phyloP scores from a whole-genome alignment of 192 early-diverging fungal species.

The Rhizoclosmatium sp. region DNA sequence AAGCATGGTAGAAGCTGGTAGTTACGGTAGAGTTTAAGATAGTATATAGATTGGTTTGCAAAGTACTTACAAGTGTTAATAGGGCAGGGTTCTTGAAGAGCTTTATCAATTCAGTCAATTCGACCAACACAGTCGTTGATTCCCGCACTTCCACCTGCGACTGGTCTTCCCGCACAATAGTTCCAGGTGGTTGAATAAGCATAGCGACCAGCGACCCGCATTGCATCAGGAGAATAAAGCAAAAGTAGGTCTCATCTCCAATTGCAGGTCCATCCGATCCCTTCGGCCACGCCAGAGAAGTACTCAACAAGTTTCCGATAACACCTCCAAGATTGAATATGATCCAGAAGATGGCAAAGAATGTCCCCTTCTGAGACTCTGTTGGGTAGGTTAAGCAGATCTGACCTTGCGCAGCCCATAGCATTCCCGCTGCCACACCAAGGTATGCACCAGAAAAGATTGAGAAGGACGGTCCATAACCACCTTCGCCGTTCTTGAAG shows the following conservation, averaged over 20 bases:
- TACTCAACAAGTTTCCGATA: slow-evolving; percentile 75
- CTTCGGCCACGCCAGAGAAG: slow-evolving; percentile 74
- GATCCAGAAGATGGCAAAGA: slow-evolving; percentile 87
- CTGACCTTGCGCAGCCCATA: slow-evolving; percentile 61
- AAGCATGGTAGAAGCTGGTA: slow-evolving; percentile 55
- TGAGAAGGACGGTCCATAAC: slow-evolving; percentile 54
- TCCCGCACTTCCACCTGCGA: slow-evolving; percentile 55
- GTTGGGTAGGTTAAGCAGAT: slow-evolving; percentile 87
- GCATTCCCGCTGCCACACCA: slow-evolving; percentile 81
- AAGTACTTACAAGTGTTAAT: slow-evolving; percentile 57
- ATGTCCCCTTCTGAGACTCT: slow-evolving; percentile 79
- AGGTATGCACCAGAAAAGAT: slow-evolving; percentile 80
- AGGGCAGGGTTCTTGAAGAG: slow-evolving; percentile 75
- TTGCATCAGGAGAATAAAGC: slow-evolving; percentile 70
- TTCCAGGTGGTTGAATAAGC: slow-evolving; percentile 62
- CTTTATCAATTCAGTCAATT: slow-evolving; percentile 62
- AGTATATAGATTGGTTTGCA: not conserved
- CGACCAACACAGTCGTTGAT: slow-evolving; percentile 58
- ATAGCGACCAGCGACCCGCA: slow-evolving; percentile 52
- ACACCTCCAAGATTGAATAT: slow-evolving; percentile 85
- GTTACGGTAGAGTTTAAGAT: no score
- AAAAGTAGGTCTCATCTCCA: slow-evolving; percentile 72
- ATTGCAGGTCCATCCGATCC: slow-evolving; percentile 48
- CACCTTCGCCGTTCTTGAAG: slow-evolving; percentile 50
- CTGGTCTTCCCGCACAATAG: slow-evolving; percentile 78